Conservation (phyloP, 495 filamentous ascomycete genomes). For the Tuber microsphaerosporum region DNA sequence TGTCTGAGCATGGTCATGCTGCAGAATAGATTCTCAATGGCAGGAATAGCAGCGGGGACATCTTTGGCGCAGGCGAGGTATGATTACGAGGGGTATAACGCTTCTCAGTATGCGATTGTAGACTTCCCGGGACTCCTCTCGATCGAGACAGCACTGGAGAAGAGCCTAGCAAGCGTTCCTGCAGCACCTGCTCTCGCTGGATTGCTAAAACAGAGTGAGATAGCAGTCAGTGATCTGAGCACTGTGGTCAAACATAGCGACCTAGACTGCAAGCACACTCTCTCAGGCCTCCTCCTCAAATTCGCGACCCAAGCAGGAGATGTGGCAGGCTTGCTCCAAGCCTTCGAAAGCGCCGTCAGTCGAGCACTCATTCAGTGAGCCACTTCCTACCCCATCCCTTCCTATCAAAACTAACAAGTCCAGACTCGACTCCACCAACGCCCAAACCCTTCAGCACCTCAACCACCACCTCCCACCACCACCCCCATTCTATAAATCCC, state of each 20-base stretch:
- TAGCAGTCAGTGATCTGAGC: slow-evolving; percentile 37
- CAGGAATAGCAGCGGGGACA: not conserved
- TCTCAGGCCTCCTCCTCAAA: slow-evolving; percentile 25
- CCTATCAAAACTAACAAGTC: slow-evolving; percentile 22
- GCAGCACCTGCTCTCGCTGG: slow-evolving; percentile 33
- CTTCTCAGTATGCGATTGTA: slow-evolving; percentile 10
- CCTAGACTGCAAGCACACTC: slow-evolving; percentile 30
- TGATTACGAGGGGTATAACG: not conserved
- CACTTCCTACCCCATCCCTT: not conserved
- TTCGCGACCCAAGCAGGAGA: slow-evolving; percentile 33
- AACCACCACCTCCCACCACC: slow-evolving; percentile 3
- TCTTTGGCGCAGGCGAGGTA: not conserved
- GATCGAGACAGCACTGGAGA: slow-evolving; percentile 39
- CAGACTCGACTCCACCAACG: slow-evolving; percentile 11
- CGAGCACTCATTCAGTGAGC: slow-evolving; percentile 32
- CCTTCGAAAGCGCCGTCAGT: slow-evolving; percentile 29
- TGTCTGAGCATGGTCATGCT: not conserved
- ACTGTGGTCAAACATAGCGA: slow-evolving; percentile 37
- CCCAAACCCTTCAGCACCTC: slow-evolving; percentile 2
- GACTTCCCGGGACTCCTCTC: slow-evolving; percentile 40
- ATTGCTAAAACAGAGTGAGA: slow-evolving; percentile 37
- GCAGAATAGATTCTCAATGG: not conserved
- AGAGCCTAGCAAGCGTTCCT: slow-evolving; percentile 29
- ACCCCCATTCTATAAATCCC: not conserved
- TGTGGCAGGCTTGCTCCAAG: slow-evolving; percentile 24